phyloP scores from a whole-genome alignment of 371 early-diverging fungal species.

The Mucor piriformis region DNA sequence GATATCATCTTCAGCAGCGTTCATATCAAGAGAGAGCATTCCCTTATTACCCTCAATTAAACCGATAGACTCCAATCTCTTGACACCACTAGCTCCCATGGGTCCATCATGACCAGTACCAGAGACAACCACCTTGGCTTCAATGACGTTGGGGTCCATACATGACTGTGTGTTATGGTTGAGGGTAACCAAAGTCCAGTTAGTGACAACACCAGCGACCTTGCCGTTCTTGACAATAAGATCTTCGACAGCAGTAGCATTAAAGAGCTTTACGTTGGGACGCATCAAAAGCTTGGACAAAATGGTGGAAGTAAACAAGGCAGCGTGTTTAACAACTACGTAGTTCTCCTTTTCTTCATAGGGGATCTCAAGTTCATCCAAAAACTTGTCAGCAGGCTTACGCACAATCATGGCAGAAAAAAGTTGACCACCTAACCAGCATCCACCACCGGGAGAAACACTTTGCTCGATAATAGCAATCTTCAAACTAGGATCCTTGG shows the following conservation, averaged over 20 bases:
- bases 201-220: conserved; percentile 71
- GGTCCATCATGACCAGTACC: conserved; percentile 78
- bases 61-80: conserved; percentile 69
- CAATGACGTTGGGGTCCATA: conserved; percentile 80
- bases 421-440: conserved; percentile 81
- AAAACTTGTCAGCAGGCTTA: conserved; percentile 71
- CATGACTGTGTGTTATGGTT: conserved; percentile 75
- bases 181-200: conserved; percentile 76
- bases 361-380: conserved; percentile 68
- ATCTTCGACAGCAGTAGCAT: conserved; percentile 78
- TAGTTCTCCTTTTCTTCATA: conserved; percentile 77
- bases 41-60: conserved; percentile 62
- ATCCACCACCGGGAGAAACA: conserved; percentile 74
- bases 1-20: conserved; percentile 72
- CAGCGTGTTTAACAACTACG: conserved; percentile 76
- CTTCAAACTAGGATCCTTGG: conserved; percentile 68
- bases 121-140: conserved; percentile 72
- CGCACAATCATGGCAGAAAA: conserved; percentile 73
- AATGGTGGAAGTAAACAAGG: conserved; percentile 77
- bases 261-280: conserved; percentile 78
- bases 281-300: conserved; percentile 67
- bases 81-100: conserved; percentile 74
- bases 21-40: conserved; percentile 78
- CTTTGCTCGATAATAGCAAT: conserved; percentile 71
- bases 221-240: conserved; percentile 64